Conservation (phyloP, 1,284 basidiomycete species). For the Trichosporon coremiiforme region DNA sequence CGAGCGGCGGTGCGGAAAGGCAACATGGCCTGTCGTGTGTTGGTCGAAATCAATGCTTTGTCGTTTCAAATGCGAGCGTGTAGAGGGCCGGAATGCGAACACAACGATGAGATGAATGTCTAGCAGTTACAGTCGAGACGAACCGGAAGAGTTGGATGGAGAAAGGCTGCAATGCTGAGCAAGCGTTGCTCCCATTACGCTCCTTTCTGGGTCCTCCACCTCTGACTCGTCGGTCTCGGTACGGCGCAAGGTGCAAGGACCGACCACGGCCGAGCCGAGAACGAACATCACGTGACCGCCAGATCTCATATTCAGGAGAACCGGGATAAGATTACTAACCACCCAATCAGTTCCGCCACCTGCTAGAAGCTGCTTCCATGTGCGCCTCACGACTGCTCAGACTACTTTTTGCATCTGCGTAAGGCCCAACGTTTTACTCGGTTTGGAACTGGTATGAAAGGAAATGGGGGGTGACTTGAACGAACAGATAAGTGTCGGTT, state of each 20-base stretch:
- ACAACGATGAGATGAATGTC: background rate
- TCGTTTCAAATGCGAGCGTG: constrained; percentile 8
- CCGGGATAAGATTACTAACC: constrained; percentile 1
- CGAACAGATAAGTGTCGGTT: constrained; percentile 12
- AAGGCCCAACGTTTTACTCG: constrained; percentile 16
- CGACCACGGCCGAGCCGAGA: constrained; percentile 17
- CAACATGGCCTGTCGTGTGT: constrained; percentile 33
- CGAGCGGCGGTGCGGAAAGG: constrained; percentile 38
- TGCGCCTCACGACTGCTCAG: background rate
- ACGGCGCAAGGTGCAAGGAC: constrained; percentile 13
- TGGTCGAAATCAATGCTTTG: background rate
- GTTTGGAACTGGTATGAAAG: constrained; percentile 18
- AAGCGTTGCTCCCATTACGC: constrained; percentile 16
- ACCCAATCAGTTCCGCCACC: background rate
- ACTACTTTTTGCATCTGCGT: constrained; percentile 18
- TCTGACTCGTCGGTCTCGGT: constrained; percentile 18
- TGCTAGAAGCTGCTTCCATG: constrained; percentile 4
- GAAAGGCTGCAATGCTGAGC: constrained; percentile 14
- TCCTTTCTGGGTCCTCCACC: background rate
- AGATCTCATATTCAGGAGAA: constrained; percentile 6
- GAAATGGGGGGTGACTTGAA: constrained; percentile 18
- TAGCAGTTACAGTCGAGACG: constrained; percentile 1
- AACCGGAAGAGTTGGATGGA: background rate
- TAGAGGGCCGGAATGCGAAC: background rate
- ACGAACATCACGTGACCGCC: background rate